Conservation (phyloP, 345 rosid species). For the Gossypioides kirkii region DNA sequence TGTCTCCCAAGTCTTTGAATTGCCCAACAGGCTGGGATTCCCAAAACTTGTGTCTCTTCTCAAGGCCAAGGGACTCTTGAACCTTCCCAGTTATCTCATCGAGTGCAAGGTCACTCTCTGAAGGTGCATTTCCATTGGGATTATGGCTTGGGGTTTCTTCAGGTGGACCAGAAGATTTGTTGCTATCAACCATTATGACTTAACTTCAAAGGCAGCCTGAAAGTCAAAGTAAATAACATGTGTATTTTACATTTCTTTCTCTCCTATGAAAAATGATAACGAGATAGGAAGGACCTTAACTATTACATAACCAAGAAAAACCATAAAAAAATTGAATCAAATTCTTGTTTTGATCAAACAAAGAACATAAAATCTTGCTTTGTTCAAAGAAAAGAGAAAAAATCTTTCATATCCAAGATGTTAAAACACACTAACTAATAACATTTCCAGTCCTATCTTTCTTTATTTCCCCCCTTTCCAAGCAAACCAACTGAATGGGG, state of each 20-base stretch:
- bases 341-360: not conserved
- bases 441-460: not conserved
- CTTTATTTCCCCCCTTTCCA: not conserved
- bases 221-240: not conserved
- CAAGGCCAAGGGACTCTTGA: conserved; percentile 48
- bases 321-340: not conserved
- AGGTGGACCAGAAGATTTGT: conserved; percentile 42
- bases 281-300: not conserved
- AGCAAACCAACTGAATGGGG: not conserved
- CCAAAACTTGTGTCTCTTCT: conserved; percentile 81
- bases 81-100: conserved; percentile 54
- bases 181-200: conserved; percentile 47
- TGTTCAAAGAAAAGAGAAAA: not conserved
- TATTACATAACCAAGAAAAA: not conserved
- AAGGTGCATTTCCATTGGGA: conserved; percentile 26
- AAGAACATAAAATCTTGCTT: not conserved
- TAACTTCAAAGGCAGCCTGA: conserved; percentile 1
- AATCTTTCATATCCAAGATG: not conserved
- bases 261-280: not conserved
- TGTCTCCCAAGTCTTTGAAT: conserved; percentile 61
- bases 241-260: not conserved
- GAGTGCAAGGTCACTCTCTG: conserved; percentile 46
- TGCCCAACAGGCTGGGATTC: conserved; percentile 94
- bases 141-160: conserved; percentile 46
- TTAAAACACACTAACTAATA: not conserved